A percentile compares a stretch with the other conserved stretches of the same genome.
Conservation (phyloP, 176 grass and related monocot species). For the Calamus simplicifolius region DNA sequence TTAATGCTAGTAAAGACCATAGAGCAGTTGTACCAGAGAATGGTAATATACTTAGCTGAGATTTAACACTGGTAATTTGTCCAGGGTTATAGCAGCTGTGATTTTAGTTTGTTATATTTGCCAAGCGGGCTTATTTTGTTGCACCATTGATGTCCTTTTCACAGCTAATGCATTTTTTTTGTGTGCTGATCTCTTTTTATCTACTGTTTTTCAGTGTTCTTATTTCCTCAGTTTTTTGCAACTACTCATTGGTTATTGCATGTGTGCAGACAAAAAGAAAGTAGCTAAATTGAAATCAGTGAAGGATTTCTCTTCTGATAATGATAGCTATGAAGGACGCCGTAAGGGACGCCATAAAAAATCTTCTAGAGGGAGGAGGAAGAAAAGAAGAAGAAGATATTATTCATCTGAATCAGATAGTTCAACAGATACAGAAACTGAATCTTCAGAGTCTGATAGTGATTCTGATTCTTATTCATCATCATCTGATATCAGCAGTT, state of each 20-base stretch:
- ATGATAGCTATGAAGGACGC: slow-evolving; percentile 53
- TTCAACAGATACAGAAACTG: slow-evolving; percentile 63
- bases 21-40: slow-evolving; percentile 23
- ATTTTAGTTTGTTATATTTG: no score
- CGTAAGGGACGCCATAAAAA: slow-evolving; percentile 47
- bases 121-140: no score
- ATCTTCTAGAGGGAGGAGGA: slow-evolving; percentile 73
- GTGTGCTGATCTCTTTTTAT: no score
- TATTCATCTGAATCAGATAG: slow-evolving; percentile 81
- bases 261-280: slow-evolving; percentile 55
- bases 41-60: slow-evolving; percentile 25
- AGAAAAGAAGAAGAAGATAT: slow-evolving; percentile 56
- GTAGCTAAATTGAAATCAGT: slow-evolving; percentile 48
- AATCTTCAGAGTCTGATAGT: slow-evolving; percentile 57
- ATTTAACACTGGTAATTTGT: no score
- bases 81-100: no score
- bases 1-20: slow-evolving; percentile 35
- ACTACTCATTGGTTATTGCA: not conserved
- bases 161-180: no score
- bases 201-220: not conserved
- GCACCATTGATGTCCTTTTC: no score
- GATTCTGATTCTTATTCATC: slow-evolving; percentile 74
- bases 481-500: slow-evolving; percentile 78
- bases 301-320: slow-evolving; percentile 39
- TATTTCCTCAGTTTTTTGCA: not conserved